Base-by-base conservation (phyloP, 83 land plant genomes). In the Thuja plicata region DNA sequence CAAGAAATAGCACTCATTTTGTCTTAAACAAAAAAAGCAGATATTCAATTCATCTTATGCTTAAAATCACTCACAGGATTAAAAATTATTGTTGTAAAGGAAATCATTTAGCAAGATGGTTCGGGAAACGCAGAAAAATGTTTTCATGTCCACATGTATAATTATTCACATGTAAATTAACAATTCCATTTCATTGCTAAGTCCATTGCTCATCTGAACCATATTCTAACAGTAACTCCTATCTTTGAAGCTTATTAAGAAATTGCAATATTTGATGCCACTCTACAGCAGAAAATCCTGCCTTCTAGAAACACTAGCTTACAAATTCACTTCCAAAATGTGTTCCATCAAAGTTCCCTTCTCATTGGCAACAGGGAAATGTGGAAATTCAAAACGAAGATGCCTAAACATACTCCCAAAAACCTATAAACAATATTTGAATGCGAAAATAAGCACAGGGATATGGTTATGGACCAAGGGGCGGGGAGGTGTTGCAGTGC, bases 201-300 rank as follows among this genome's bases (percentile, higher is more conserved):
- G 73, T 66, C 73, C 32, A 7, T 27, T 66, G 73, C 32, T 66
- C 73, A 24, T 27, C 73, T 24, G 30, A 32, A 86, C 9, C 37
- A 86, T 50, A 37, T 32, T 32, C 34, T 34, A 85, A 13, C 40
- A 85, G 45, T 32, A 50, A 50, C n/a, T 17, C 19, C 66, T 85
- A 35, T 43, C 86, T 34, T 41, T 60, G 3, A 48, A 85, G 15
- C 54, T 41, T 54, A 30, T 85, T 15, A 41, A 85, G 81, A 77
- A 77, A 77, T 16, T 37, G 37, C 40, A 77, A 34, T 37, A 77
- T 38, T 34, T 7, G 21, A 77, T 77, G 81, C 81, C 37, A 77
- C 40, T 32, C 40, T 77, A 77, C 38, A 35, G 81, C 81, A 77
- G 81, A 77, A 37, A 77, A 77, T 15, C 81, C 81, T 77, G 41